Base-by-base conservation (phyloP, 192 early-diverging fungal species). In the Chytriomyces sp. region DNA sequence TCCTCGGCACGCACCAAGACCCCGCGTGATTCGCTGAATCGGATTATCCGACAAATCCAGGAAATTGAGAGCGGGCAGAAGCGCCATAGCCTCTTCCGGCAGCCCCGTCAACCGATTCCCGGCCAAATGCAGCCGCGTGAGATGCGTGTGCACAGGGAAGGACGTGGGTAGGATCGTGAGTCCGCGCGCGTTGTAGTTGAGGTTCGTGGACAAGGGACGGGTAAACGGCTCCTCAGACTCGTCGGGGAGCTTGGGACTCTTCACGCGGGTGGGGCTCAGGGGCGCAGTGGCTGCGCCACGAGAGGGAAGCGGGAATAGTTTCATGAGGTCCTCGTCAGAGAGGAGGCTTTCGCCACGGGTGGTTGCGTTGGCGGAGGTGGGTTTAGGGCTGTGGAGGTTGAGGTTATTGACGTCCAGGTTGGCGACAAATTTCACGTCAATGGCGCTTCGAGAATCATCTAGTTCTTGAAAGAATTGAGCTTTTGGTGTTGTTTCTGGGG, bases 1-100 rank as follows among this genome's bases (percentile, higher is more conserved):
- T 10, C 70, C 63, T 33, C 75, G 28, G 30, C 34, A 36, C n/a
- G 36, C 39, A 2, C 62, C 75, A 22, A 84, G 63, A 7, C 62
- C 39, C 6, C 26, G 19, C 14, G 81, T 77, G 5, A 85, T 33
- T 1, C 12, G 6, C 31, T 41, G 10, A 22, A 85, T 53, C 41
- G 49, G 28, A 65, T 85, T 85, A 12, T 70, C 54, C n/a, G 75
- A 72, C 32, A 84, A 17, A 36, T 82, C 75, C 55, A 84, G 64
- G 25, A 80, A 75, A 52, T 57, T 31, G 30, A 83, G 53, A 28
- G 52, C n/a, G 8, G 72, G 70, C 32, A 73, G 54, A 33, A 60
- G 33, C 36, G 57, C 19, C 38, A 74, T 53, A 10, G 73, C 38
- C 28, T 5, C 33, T 34, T 33, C 52, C 3, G 77, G 80, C 12